Evolutionary conservation across 805 yeast genomes (phyloP).

Genomic region (Lachancea waltii): DNA sequence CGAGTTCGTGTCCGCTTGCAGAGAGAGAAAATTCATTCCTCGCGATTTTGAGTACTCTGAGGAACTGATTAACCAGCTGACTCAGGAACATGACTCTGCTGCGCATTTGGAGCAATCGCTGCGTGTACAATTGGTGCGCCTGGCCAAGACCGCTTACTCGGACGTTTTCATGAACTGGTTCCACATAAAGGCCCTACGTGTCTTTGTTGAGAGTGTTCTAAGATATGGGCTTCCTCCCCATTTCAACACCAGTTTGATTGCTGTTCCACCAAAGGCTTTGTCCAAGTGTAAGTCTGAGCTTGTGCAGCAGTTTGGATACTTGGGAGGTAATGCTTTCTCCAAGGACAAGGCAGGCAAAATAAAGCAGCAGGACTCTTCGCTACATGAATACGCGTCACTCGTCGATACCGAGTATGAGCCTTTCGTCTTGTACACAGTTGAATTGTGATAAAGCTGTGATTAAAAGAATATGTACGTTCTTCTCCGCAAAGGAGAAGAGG

Average conservation of each 20-base stretch:
- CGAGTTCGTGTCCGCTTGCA: conserved; percentile 60
- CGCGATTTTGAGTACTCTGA: conserved; percentile 88
- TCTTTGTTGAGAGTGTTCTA: conserved; percentile 87
- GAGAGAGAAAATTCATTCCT: conserved; percentile 87
- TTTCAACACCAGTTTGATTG: conserved; percentile 50
- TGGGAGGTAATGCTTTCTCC: conserved; percentile 84
- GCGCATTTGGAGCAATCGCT: conserved; percentile 66
- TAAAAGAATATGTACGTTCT: not conserved
- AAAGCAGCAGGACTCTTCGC: conserved; percentile 49
- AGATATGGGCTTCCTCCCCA: conserved; percentile 97
- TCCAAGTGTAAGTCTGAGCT: conserved; percentile 63
- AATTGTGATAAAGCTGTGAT: conserved; percentile 4
- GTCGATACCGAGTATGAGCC: conserved; percentile 97
- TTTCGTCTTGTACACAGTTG: conserved; percentile 68
- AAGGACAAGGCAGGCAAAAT: conserved; percentile 56
- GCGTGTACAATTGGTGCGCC: conserved; percentile 70
- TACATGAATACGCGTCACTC: conserved; percentile 83
- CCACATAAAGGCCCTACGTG: conserved; percentile 80
- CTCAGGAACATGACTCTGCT: conserved; percentile 73
- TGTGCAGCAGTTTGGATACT: conserved; percentile 70
- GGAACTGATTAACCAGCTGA: conserved; percentile 60
- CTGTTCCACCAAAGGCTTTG: conserved; percentile 41
- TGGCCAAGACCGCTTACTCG: conserved; percentile 82
- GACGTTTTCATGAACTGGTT: conserved; percentile 84
- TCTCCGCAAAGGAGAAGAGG: too few species aligned